These are phyloP conservation scores for Globisporangium megalacanthum DNA, from an alignment of 352 stramenopile species.

Conservation along the genomic window DNA sequence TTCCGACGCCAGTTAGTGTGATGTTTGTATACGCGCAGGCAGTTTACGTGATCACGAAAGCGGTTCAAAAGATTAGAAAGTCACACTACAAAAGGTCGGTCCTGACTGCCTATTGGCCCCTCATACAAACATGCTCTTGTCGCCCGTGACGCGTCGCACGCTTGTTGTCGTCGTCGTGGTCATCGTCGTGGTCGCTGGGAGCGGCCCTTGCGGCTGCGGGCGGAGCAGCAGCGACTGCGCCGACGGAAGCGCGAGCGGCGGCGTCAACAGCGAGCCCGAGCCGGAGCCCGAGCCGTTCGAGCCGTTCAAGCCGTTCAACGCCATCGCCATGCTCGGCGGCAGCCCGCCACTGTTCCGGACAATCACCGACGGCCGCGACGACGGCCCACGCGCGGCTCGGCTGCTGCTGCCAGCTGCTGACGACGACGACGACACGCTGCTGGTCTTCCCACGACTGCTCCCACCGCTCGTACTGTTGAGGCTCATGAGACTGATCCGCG, in stretches of 20 bases:
- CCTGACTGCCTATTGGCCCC: neutral
- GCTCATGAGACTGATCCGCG: constrained; percentile 8
- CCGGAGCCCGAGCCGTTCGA: neutral
- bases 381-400: neutral
- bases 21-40: no score
- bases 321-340: neutral
- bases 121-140: constrained; percentile 13
- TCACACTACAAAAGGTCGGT: no score
- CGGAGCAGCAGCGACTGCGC: constrained; percentile 14
- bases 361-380: constrained; percentile 9
- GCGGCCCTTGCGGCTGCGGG: constrained; percentile 6
- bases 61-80: neutral
- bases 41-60: no score
- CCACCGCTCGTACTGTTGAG: constrained; percentile 2
- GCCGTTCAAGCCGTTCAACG: no score
- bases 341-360: constrained; percentile 4
- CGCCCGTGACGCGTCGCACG: constrained; percentile 7
- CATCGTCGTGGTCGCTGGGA: neutral
- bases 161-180: neutral
- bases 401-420: neutral
- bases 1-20: constrained; percentile 27
- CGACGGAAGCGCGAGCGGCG: constrained; percentile 9
- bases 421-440: neutral
- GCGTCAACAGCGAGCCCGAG: constrained; percentile 2
- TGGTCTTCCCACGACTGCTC: constrained; percentile 1